Evolutionary conservation across 495 filamentous ascomycete species (phyloP).

Genomic region (Amorphotheca resinae): DNA sequence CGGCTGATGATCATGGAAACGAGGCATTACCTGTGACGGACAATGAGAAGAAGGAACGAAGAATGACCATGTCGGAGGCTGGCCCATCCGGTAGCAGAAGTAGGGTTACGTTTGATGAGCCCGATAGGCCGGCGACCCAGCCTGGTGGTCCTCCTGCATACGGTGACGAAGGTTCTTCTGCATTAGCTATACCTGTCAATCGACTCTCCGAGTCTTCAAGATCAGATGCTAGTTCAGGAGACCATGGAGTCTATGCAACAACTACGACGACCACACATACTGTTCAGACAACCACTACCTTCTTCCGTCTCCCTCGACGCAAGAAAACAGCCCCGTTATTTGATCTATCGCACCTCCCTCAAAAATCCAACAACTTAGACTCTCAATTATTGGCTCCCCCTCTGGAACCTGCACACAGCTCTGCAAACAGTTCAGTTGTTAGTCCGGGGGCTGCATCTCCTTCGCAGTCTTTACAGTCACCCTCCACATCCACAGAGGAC

Average conservation of each 20-base stretch:
- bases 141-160: conserved; percentile 46
- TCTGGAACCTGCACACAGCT: conserved; percentile 28
- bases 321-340: conserved; percentile 70
- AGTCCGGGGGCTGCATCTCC: conserved; percentile 11
- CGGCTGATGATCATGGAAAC: neutral
- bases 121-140: conserved; percentile 44
- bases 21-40: conserved; percentile 17
- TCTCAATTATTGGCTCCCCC: conserved; percentile 30
- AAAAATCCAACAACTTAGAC: conserved; percentile 36
- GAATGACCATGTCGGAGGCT: conserved; percentile 26
- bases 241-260: conserved; percentile 47
- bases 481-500: conserved; percentile 14
- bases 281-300: conserved; percentile 51
- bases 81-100: conserved; percentile 31
- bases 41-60: conserved; percentile 27
- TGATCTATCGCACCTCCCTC: conserved; percentile 48
- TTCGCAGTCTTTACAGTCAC: conserved; percentile 7
- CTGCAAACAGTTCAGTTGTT: no score
- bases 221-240: conserved; percentile 76
- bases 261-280: conserved; percentile 52
- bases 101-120: conserved; percentile 54
- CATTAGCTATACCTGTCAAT: conserved; percentile 53
- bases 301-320: conserved; percentile 67
- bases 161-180: conserved; percentile 51
- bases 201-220: conserved; percentile 84